These are phyloP conservation scores for Apophysomyces ossiformis DNA, from an alignment of 371 early-diverging fungal genomes.

Conservation along the genomic window DNA sequence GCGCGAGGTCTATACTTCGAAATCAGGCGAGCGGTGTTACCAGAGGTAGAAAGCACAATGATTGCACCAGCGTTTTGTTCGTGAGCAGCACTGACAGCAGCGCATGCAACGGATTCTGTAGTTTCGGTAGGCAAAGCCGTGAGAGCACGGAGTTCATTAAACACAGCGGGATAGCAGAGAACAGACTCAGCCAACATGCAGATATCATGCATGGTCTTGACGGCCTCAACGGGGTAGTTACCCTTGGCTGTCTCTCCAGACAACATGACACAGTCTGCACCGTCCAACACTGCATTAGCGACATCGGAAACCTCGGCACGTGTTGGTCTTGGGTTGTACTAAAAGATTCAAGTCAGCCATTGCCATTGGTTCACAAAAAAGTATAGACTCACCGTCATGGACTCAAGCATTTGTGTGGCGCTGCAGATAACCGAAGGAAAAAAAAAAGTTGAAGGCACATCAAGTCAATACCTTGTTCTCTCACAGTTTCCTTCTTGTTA, in stretches of 20 bases:
- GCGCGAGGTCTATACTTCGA: constrained; percentile 95
- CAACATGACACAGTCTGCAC: constrained; percentile 98
- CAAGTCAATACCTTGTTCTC: neutral
- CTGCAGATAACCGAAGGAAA: constrained; percentile 5
- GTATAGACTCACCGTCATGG: constrained; percentile 82
- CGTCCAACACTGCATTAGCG: constrained; percentile 97
- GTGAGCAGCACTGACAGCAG: constrained; percentile 89
- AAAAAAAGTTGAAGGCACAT: neutral
- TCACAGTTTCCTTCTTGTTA: neutral
- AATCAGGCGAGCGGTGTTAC: constrained; percentile 87
- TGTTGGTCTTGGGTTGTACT: constrained; percentile 94
- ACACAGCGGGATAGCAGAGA: constrained; percentile 78
- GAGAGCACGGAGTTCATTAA: constrained; percentile 80
- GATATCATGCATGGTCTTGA: constrained; percentile 80
- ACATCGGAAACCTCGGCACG: constrained; percentile 99
- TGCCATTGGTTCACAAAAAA: neutral
- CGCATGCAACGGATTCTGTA: constrained; percentile 93
- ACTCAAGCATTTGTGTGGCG: constrained; percentile 99
- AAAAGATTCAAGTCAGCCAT: neutral
- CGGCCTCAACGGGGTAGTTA: constrained; percentile 76
- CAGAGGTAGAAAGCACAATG: constrained; percentile 83
- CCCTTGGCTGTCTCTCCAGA: constrained; percentile 99
- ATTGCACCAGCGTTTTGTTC: constrained; percentile 89
- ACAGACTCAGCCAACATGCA: constrained; percentile 78
- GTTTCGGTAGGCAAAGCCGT: constrained; percentile 78